Conservation (phyloP, 805 yeast genomes). For the Ogataea methylovora region DNA sequence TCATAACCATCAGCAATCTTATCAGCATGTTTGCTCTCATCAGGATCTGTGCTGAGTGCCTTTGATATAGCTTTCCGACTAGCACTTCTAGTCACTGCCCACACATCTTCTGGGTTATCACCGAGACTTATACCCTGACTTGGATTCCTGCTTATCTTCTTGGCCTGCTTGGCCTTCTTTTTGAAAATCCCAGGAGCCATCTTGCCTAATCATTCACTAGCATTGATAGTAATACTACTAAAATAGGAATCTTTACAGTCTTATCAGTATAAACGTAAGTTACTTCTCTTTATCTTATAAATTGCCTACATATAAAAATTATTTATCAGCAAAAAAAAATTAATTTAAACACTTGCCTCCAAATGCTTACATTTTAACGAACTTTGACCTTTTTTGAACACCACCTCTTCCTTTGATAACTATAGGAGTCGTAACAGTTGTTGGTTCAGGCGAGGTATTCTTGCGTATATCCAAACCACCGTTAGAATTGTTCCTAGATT, state of each 20-base stretch:
- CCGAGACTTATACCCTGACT: conserved; percentile 8
- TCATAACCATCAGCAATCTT: conserved; percentile 17
- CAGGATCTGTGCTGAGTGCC: conserved; percentile 4
- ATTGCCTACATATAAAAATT: too few species aligned
- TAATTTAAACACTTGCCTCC: neutral
- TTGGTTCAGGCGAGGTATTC: conserved; percentile 4
- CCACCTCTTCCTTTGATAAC: conserved; percentile 19
- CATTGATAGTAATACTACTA: neutral
- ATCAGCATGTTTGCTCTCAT: neutral
- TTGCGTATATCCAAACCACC: too few species aligned
- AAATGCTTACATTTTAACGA: conserved; percentile 13
- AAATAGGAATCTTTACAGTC: too few species aligned
- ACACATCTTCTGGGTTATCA: conserved; percentile 17
- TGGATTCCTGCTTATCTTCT: neutral
- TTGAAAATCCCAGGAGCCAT: neutral
- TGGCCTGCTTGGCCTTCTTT: neutral
- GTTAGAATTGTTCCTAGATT: too few species aligned
- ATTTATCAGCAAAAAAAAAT: neutral
- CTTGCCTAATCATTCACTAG: neutral
- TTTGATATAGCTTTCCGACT: conserved; percentile 13
- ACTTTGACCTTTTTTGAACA: conserved; percentile 13
- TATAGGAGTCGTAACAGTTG: conserved; percentile 8
- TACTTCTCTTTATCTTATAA: too few species aligned
- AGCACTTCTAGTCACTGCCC: conserved; percentile 19
- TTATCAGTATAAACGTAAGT: too few species aligned